Conservation (phyloP, 768 basidiomycete genomes). For the Ramaria sp. region DNA sequence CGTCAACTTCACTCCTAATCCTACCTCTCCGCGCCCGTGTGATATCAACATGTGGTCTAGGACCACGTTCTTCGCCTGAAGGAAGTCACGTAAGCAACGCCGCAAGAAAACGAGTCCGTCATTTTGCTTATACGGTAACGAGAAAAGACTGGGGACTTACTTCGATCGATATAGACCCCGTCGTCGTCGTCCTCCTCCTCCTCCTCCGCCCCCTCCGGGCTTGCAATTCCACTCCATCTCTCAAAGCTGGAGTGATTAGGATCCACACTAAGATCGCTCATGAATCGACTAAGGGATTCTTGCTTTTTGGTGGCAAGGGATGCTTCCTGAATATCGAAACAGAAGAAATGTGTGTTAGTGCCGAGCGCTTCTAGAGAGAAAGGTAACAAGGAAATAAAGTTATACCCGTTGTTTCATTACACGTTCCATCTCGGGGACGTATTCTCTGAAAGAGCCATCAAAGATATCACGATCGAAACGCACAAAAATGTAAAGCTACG, state of each 20-base stretch:
- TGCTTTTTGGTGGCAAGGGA: slow-evolving; percentile 55
- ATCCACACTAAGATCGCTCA: slow-evolving; percentile 74
- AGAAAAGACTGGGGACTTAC: slow-evolving; percentile 32
- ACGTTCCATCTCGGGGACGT: slow-evolving; percentile 79
- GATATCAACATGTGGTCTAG: slow-evolving; percentile 67
- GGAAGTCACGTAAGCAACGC: slow-evolving; percentile 9
- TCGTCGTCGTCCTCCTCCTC: slow-evolving; percentile 34
- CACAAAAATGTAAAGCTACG: slow-evolving; percentile 16
- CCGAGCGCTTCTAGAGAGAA: neutral
- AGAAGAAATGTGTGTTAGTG: neutral
- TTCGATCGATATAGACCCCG: slow-evolving; percentile 56
- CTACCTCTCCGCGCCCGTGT: slow-evolving; percentile 40
- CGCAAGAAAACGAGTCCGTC: slow-evolving; percentile 11
- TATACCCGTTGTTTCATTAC: slow-evolving; percentile 29
- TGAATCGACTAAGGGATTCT: slow-evolving; percentile 65
- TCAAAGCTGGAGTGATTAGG: slow-evolving; percentile 46
- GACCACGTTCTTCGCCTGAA: slow-evolving; percentile 57
- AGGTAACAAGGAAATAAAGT: neutral
- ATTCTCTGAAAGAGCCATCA: slow-evolving; percentile 58
- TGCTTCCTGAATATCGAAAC: slow-evolving; percentile 43
- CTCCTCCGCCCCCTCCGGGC: slow-evolving; percentile 41
- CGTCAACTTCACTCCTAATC: neutral
- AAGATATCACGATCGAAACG: neutral
- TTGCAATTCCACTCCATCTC: slow-evolving; percentile 50
- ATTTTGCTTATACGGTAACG: slow-evolving; percentile 9